Percentiles rank a stretch among this genome's conserved stretches.
Evolutionary conservation across 1,139 yeast genomes (phyloP).

Genomic region (Suhomyces kunorum): DNA sequence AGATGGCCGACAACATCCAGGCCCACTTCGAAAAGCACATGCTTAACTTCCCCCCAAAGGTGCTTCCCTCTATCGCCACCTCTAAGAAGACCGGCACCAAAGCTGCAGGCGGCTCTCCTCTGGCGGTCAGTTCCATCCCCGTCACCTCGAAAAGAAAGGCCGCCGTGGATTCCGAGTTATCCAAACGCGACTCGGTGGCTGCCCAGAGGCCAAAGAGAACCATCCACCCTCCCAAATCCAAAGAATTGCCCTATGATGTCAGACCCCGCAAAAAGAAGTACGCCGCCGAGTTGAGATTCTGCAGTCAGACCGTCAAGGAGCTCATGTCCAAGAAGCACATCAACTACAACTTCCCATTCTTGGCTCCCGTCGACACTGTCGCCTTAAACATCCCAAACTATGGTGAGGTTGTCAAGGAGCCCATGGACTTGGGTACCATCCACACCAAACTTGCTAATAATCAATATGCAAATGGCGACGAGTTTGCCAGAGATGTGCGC

Average conservation of each 20-base stretch:
- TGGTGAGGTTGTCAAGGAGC: slow-evolving; percentile 78
- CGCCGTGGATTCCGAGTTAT: slow-evolving; percentile 49
- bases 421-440: slow-evolving; percentile 93
- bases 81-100: slow-evolving; percentile 9
- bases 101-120: slow-evolving; percentile 16
- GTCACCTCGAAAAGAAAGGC: slow-evolving; percentile 53
- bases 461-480: slow-evolving; percentile 85
- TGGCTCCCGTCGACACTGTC: slow-evolving; percentile 93
- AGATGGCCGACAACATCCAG: slow-evolving; percentile 87
- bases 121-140: slow-evolving; percentile 43
- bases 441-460: slow-evolving; percentile 79
- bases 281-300: slow-evolving; percentile 86
- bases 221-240: slow-evolving; percentile 94
- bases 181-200: slow-evolving; percentile 44
- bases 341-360: slow-evolving; percentile 82
- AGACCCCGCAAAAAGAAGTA: slow-evolving; percentile 91
- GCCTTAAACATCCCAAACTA: slow-evolving; percentile 92
- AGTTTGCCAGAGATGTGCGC: slow-evolving; percentile 79
- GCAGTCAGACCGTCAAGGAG: slow-evolving; percentile 81
- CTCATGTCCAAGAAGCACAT: slow-evolving; percentile 81
- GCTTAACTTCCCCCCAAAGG: slow-evolving; percentile 86
- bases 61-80: slow-evolving; percentile 41
- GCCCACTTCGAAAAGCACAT: slow-evolving; percentile 93
- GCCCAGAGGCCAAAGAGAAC: slow-evolving; percentile 85
- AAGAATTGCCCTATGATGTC: slow-evolving; percentile 86